A percentile compares a stretch with the other conserved stretches of the same genome.
Evolutionary conservation across 306 rosid species (phyloP).

Genomic region (Prunus mume): DNA sequence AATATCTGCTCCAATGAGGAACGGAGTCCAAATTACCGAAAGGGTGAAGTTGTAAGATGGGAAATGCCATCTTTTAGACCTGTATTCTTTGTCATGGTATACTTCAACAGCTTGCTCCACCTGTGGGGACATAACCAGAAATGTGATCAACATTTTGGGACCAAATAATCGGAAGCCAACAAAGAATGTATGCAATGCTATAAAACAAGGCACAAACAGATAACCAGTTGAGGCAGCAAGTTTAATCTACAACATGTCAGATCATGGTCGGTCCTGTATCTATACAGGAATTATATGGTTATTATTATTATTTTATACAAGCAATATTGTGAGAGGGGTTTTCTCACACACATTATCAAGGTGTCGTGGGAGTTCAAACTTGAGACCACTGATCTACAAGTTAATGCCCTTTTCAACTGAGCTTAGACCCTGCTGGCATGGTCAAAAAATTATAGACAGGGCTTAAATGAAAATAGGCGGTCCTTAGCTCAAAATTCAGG

Average conservation of each 20-base stretch:
- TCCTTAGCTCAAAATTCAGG: too few species aligned
- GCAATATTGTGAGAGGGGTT: too few species aligned
- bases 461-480: too few species aligned
- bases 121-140: slow-evolving; percentile 41
- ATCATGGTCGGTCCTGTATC: slow-evolving; percentile 8
- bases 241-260: background rate
- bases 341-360: too few species aligned
- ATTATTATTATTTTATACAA: background rate
- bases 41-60: slow-evolving; percentile 76
- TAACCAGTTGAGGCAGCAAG: slow-evolving; percentile 1
- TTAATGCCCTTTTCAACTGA: too few species aligned
- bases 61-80: slow-evolving; percentile 72
- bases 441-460: too few species aligned
- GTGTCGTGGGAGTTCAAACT: too few species aligned
- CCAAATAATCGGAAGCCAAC: slow-evolving; percentile 5
- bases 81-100: slow-evolving; percentile 78
- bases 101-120: slow-evolving; percentile 66
- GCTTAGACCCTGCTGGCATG: too few species aligned
- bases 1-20: slow-evolving; percentile 65
- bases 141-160: slow-evolving; percentile 24
- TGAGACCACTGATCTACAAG: too few species aligned
- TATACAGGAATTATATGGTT: background rate
- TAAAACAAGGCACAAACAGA: background rate
- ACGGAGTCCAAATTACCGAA: slow-evolving; percentile 75
- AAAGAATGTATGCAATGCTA: background rate